Base-by-base conservation (phyloP, 1,284 basidiomycete genomes). In the Ganoderma lingzhi region DNA sequence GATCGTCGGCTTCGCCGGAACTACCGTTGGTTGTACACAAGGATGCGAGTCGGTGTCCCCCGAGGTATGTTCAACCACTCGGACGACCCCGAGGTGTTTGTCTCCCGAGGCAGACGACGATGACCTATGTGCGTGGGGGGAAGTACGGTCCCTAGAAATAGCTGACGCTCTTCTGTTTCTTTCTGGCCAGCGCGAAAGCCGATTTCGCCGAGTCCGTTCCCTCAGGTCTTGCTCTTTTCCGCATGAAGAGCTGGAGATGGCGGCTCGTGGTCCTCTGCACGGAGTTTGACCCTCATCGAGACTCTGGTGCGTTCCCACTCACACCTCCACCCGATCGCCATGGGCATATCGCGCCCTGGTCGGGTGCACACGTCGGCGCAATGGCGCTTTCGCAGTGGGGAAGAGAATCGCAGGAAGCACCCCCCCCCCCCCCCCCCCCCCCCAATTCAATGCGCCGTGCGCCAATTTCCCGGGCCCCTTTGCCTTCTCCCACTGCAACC, bases 401-500 rank as follows among this genome's bases (percentile, higher is more conserved):
- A 17, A 56, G 53, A 19, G 30, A 53, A 56, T 30, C 30, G 28
- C 5, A 35, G 53, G 53, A 56, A 56, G 53, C 30, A 32, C 28
- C 4, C 37, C 37, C 37, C 37, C 9, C 23, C 1, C 28, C 3
- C 28, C 4, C 37, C 37, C 37, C 37, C 9, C 23, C 1, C 28
- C 3, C 30, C 51, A 30, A 56, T 56, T 32, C 53, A 56, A 35
- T 35, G 53, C 53, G 14, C 14, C 6, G 30, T 30, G 53, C 53
- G 53, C 53, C 53, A 9, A 17, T 9, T 35, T 30, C 15, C 53
- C 15, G 53, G 53, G 30, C 14, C 53, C 32, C 15, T 35, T 32
- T 56, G 28, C 30, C 53, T 35, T 56, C 48, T 32, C 53, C 53
- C 32, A 56, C 32, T 56, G 53, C 53, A 56, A 56, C 30, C 53